A percentile compares a stretch with the other conserved stretches of the same genome.
Conservation (phyloP, 192 early-diverging fungal genomes). For the Phlyctochytrium bullatum region DNA sequence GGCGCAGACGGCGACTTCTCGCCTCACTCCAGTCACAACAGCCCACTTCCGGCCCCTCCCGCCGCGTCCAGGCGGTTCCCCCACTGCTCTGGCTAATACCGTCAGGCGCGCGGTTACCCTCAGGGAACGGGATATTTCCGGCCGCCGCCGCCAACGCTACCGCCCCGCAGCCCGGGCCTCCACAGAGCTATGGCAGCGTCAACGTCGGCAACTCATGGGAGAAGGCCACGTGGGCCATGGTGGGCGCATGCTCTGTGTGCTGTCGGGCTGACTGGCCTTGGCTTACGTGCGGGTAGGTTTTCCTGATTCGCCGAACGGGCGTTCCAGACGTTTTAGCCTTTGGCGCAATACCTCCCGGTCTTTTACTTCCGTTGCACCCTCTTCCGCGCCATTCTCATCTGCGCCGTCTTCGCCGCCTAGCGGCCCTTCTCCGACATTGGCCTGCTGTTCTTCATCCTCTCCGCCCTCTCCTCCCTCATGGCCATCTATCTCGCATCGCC, state of each 20-base stretch:
- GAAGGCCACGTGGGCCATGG: not conserved
- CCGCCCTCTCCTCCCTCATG: slow-evolving; percentile 8
- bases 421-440: slow-evolving; percentile 3
- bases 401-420: not conserved
- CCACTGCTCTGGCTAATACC: too few relatives aligned
- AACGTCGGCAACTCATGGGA: too few relatives aligned
- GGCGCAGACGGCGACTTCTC: too few relatives aligned
- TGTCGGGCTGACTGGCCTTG: not conserved
- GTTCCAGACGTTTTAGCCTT: not conserved
- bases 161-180: too few relatives aligned
- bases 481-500: not conserved
- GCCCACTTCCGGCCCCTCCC: too few relatives aligned
- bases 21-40: too few relatives aligned
- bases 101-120: too few relatives aligned
- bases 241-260: not conserved
- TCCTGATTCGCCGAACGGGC: not conserved
- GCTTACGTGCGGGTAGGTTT: too few relatives aligned
- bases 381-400: slow-evolving; percentile 1
- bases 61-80: too few relatives aligned
- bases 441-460: not conserved
- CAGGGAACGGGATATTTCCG: too few relatives aligned
- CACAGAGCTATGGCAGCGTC: too few relatives aligned
- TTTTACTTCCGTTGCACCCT: not conserved
- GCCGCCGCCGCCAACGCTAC: too few relatives aligned
- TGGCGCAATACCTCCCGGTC: not conserved